Evolutionary conservation across 371 early-diverging fungal species (phyloP).

Genomic region (Thermomucor indicae-seudaticae): DNA sequence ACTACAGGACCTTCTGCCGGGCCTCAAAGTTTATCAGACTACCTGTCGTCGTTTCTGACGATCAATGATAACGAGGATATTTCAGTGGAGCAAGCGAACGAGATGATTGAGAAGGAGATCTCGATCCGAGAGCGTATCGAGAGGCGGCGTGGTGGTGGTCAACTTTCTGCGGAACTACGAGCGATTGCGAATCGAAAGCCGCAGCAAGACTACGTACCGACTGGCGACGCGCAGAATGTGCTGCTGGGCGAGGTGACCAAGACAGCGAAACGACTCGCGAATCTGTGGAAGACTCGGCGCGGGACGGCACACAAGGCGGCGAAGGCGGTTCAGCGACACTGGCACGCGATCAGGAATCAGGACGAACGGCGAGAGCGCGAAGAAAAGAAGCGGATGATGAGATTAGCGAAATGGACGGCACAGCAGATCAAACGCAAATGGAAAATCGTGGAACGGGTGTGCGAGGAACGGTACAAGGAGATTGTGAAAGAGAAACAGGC

Average conservation of each 20-base stretch:
- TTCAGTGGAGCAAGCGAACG: slow-evolving; percentile 45
- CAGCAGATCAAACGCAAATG: slow-evolving; percentile 66
- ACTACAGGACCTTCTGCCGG: slow-evolving; percentile 12
- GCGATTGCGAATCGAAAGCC: slow-evolving; percentile 14
- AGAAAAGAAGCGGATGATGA: slow-evolving; percentile 49
- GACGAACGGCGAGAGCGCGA: slow-evolving; percentile 45
- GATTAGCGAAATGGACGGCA: slow-evolving; percentile 63
- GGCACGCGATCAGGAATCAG: slow-evolving; percentile 47
- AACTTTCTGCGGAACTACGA: slow-evolving; percentile 34
- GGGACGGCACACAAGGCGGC: slow-evolving; percentile 55
- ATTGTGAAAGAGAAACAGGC: slow-evolving; percentile 58
- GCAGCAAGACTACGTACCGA: slow-evolving; percentile 1
- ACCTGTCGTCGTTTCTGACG: slow-evolving; percentile 54
- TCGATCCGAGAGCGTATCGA: slow-evolving; percentile 38
- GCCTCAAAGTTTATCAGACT: slow-evolving; percentile 35
- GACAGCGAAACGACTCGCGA: slow-evolving; percentile 41
- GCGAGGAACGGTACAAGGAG: slow-evolving; percentile 55
- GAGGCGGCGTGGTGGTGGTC: slow-evolving; percentile 36
- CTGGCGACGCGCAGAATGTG: too few species aligned
- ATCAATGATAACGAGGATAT: slow-evolving; percentile 53
- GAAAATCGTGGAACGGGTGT: slow-evolving; percentile 59
- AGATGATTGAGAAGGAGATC: slow-evolving; percentile 36
- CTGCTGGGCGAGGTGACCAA: too few species aligned
- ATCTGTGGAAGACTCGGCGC: too few species aligned
- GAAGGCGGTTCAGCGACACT: slow-evolving; percentile 55